Percentiles rank a stretch among this genome's conserved stretches.
These are phyloP conservation scores for Novymonas esmeraldas DNA, from an alignment of 208 protist species.

Conservation along the genomic window DNA sequence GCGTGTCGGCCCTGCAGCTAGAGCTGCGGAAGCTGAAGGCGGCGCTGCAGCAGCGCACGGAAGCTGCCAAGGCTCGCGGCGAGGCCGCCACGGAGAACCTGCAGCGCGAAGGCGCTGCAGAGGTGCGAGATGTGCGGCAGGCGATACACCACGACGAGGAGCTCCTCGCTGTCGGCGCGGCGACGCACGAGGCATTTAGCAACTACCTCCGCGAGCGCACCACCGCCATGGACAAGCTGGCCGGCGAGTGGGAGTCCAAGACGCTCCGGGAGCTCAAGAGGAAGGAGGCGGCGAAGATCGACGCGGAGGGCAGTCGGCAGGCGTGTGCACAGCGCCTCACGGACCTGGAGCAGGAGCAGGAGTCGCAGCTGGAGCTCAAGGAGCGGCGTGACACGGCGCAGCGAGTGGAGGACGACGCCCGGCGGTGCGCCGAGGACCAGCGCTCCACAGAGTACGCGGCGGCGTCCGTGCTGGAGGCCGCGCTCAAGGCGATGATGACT, in stretches of 20 bases:
- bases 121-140: slow-evolving; percentile 55
- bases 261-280: slow-evolving; percentile 79
- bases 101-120: slow-evolving; percentile 53
- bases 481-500: slow-evolving; percentile 82
- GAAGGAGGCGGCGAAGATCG: slow-evolving; percentile 77
- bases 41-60: slow-evolving; percentile 66
- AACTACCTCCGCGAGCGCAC: slow-evolving; percentile 73
- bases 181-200: slow-evolving; percentile 64
- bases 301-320: slow-evolving; percentile 81
- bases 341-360: slow-evolving; percentile 57
- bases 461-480: slow-evolving; percentile 78
- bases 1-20: slow-evolving; percentile 61
- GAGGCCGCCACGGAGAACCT: slow-evolving; percentile 73
- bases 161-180: slow-evolving; percentile 49
- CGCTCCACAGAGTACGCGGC: slow-evolving; percentile 65
- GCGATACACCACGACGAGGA: slow-evolving; percentile 31
- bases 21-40: slow-evolving; percentile 75
- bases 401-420: slow-evolving; percentile 30
- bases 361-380: slow-evolving; percentile 55
- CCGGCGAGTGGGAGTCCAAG: slow-evolving; percentile 78
- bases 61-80: slow-evolving; percentile 61
- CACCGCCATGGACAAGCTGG: slow-evolving; percentile 69
- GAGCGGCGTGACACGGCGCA: slow-evolving; percentile 45
- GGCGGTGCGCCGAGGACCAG: slow-evolving; percentile 41
- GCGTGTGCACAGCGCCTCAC: slow-evolving; percentile 72